Conservation (phyloP, 2,329 filamentous ascomycete species). For the Colletotrichum kahawae region DNA sequence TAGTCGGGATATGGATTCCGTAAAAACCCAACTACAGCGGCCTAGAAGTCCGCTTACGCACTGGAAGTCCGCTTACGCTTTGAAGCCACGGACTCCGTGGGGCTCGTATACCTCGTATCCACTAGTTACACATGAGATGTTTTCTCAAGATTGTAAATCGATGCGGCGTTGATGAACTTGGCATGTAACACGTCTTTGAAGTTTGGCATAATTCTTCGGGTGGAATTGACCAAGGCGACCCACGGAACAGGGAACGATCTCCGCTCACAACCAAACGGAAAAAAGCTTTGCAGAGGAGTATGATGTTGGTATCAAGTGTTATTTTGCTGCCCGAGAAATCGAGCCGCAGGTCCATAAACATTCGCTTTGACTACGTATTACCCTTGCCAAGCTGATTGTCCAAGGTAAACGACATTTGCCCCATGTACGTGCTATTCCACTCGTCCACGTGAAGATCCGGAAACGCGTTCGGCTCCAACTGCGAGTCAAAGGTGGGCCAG, state of each 20-base stretch:
- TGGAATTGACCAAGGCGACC: too few relatives aligned
- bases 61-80: neutral
- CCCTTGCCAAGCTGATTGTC: neutral
- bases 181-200: neutral
- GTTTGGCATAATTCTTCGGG: neutral
- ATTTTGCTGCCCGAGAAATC: rapidly evolving
- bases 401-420: constrained; percentile 6
- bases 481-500: neutral
- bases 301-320: neutral
- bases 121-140: neutral
- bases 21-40: neutral
- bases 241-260: neutral
- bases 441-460: neutral
- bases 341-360: rapidly evolving
- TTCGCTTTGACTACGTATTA: neutral
- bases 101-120: too few relatives aligned
- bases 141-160: rapidly evolving
- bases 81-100: too few relatives aligned
- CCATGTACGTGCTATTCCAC: neutral
- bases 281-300: neutral
- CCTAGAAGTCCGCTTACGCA: neutral
- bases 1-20: neutral
- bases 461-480: neutral
- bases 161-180: neutral
- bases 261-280: neutral